Evolutionary conservation across 176 grass and related monocot species (phyloP).

Genomic region (Microstegium vimineum): DNA sequence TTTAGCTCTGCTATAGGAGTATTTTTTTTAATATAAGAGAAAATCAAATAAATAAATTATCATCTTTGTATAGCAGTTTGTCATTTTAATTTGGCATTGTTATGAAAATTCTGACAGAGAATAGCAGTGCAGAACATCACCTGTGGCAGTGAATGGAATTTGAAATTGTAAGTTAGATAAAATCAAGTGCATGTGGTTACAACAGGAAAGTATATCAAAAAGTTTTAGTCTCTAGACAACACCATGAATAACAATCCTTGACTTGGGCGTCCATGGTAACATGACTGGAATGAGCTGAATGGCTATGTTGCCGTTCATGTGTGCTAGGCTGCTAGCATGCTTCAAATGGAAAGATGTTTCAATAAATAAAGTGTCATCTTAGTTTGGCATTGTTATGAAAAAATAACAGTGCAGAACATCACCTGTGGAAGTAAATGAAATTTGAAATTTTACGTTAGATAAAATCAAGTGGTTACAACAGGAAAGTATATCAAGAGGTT

Average conservation of each 20-base stretch:
- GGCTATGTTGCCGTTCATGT: neutral
- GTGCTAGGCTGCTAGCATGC: neutral
- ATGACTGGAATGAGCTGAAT: neutral
- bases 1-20: neutral
- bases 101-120: neutral
- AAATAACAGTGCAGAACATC: neutral
- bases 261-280: neutral
- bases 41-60: neutral
- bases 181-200: neutral
- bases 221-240: neutral
- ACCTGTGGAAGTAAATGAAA: neutral
- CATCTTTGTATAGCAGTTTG: neutral
- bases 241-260: neutral
- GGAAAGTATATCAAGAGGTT: conserved; percentile 9
- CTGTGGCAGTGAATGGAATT: neutral
- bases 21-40: neutral
- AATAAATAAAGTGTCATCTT: neutral
- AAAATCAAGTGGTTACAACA: neutral
- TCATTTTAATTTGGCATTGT: neutral
- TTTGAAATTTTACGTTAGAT: neutral
- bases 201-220: conserved; percentile 1
- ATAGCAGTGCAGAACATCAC: neutral
- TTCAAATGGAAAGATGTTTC: neutral
- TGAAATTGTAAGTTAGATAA: neutral
- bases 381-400: conserved; percentile 1